These are phyloP conservation scores for Pleurotus djamor DNA, from an alignment of 768 basidiomycete species.

Conservation along the genomic window DNA sequence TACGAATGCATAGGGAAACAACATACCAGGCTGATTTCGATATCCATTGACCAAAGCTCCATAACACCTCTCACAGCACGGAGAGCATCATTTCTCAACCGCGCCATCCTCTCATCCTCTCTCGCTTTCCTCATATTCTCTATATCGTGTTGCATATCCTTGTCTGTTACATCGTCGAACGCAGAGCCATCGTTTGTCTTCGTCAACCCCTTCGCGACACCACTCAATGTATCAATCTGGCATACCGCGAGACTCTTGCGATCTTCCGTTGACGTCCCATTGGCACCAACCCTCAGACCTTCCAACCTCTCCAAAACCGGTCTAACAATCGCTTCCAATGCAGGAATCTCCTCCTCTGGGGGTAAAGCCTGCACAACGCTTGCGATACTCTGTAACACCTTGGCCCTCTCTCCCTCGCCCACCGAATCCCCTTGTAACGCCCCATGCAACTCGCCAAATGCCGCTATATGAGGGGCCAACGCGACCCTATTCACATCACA, in stretches of 20 bases:
- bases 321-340: conserved; percentile 74
- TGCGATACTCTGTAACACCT: conserved; percentile 89
- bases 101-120: conserved; percentile 59
- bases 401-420: conserved; percentile 86
- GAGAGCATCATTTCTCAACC: conserved; percentile 67
- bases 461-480: conserved; percentile 78
- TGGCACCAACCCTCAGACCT: conserved; percentile 39
- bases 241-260: conserved; percentile 63
- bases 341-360: conserved; percentile 72
- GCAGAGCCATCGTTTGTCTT: conserved; percentile 72
- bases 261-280: conserved; percentile 64
- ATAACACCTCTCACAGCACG: conserved; percentile 57
- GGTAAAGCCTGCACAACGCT: conserved; percentile 92
- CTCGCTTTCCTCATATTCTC: conserved; percentile 59
- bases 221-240: conserved; percentile 79
- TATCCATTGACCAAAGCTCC: conserved; percentile 79
- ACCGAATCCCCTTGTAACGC: conserved; percentile 56
- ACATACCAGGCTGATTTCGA: conserved; percentile 74
- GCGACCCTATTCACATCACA: conserved; percentile 90
- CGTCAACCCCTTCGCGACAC: conserved; percentile 86
- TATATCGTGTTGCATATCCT: conserved; percentile 44
- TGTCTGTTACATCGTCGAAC: conserved; percentile 42
- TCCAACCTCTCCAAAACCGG: conserved; percentile 70
- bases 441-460: conserved; percentile 83
- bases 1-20: conserved; percentile 1